Evolutionary conservation across 371 early-diverging fungal species (phyloP), one percentile per base, ranked within the genome.

Genomic region (Lichtheimia hyalospora): DNA sequence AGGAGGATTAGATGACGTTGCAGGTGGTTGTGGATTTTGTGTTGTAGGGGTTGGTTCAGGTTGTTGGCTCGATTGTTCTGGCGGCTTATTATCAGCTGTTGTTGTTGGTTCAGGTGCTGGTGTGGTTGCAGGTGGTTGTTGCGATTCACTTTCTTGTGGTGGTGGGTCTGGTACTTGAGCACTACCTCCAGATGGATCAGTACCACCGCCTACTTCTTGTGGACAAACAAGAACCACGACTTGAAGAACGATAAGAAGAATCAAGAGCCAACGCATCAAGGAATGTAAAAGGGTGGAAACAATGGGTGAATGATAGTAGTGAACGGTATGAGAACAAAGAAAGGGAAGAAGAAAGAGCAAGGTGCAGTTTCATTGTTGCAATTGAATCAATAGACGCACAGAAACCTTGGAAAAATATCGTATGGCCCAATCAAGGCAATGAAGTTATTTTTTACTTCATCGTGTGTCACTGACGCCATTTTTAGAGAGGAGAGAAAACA

Each of bases 371-470:
- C 42, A 41, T 41, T 54, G 54, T 54, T 54, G 16, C 24, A 54
- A 34, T 28, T 24, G 25, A 55, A 43, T 55, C 42, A 25, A 55
- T 55, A 24, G 56, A 54, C 24, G 56, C 56, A 55, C 56, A 55
- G 56, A 55, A 55, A 42, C 56, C 25, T 40, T 43, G 44, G 56
- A 55, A 55, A 34, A 55, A 23, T 46, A 46, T 46, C 46, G 21
- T 21, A 18, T 21, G 46, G 21, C 46, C 46, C 46, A 46, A 46
- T 46, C 46, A 46, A n/a, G 18, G 46, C 34, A 46, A 46, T 46
- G 46, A 5, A 16, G n/a, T n/a, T 46, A 46, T 46, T 21, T 46
- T 46, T 34, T 34, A 34, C 34, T 34, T 34, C 10, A 8, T 8
- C 25, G 25, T 34, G 34, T 34, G 34, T 34, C 34, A 34, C 34